Evolutionary conservation across 768 basidiomycete species (phyloP).

Genomic region (Leccinellum luteum): DNA sequence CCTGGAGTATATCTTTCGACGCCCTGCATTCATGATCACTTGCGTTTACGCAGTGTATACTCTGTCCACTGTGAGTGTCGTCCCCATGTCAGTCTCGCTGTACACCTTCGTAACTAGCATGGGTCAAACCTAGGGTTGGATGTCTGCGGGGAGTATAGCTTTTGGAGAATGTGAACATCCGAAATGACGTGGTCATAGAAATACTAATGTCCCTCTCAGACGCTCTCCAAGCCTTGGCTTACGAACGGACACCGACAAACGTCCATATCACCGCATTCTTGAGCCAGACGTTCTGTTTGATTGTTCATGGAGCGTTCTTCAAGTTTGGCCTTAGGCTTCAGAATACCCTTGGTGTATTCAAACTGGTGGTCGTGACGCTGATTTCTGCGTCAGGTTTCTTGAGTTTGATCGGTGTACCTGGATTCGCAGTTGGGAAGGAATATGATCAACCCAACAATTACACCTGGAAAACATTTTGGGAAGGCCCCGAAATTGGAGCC

Average conservation of each 20-base stretch:
- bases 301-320: slow-evolving; percentile 54
- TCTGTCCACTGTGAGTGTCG: slow-evolving; percentile 49
- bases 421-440: slow-evolving; percentile 47
- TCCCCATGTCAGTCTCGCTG: neutral
- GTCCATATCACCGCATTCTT: slow-evolving; percentile 53
- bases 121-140: slow-evolving; percentile 44
- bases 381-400: slow-evolving; percentile 56
- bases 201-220: slow-evolving; percentile 41
- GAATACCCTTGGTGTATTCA: slow-evolving; percentile 60
- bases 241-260: slow-evolving; percentile 43
- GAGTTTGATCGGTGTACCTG: slow-evolving; percentile 46
- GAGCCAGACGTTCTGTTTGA: slow-evolving; percentile 54
- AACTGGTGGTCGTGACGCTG: slow-evolving; percentile 51
- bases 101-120: neutral
- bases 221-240: slow-evolving; percentile 50
- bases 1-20: slow-evolving; percentile 64
- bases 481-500: slow-evolving; percentile 50
- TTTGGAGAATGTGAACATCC: slow-evolving; percentile 67
- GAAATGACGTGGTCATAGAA: neutral
- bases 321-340: slow-evolving; percentile 61
- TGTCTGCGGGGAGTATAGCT: slow-evolving; percentile 58
- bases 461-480: slow-evolving; percentile 60
- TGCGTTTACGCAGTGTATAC: slow-evolving; percentile 59
- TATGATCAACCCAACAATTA: slow-evolving; percentile 58
- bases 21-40: slow-evolving; percentile 58